These are phyloP conservation scores for Trichoderma erinaceum DNA, from an alignment of 495 filamentous ascomycete genomes.

Conservation along the genomic window DNA sequence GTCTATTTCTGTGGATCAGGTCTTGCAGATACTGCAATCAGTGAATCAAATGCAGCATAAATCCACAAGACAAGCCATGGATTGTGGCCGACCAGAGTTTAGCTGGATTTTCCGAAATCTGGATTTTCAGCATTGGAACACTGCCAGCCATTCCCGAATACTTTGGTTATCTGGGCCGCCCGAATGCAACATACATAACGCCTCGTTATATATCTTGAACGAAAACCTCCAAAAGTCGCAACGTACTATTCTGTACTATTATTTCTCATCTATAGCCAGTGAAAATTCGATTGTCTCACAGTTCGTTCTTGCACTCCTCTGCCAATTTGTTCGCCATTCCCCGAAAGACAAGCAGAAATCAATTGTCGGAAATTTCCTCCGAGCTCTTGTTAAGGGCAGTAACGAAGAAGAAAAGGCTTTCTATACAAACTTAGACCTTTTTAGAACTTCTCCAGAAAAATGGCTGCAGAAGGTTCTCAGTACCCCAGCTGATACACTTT, in stretches of 20 bases:
- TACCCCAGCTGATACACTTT: background rate
- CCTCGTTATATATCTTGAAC: background rate
- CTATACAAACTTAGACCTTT: background rate
- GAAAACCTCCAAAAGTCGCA: background rate
- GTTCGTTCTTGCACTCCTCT: background rate
- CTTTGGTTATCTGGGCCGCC: background rate
- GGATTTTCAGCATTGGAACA: background rate
- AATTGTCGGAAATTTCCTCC: background rate
- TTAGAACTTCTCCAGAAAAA: background rate
- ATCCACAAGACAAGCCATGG: background rate
- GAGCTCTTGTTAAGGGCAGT: background rate
- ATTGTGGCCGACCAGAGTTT: background rate
- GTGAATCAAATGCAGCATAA: no score
- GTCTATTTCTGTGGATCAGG: no score
- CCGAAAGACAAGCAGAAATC: background rate
- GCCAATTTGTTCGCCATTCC: background rate
- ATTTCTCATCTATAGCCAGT: background rate
- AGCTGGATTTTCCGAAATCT: background rate
- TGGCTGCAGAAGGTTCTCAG: background rate
- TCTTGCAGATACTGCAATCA: no score
- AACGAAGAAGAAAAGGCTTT: background rate
- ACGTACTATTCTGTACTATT: background rate
- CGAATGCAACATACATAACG: background rate
- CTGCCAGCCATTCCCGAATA: background rate
- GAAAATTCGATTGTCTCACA: accelerated